Evolutionary conservation across 148 eudicot species (phyloP), one percentile per base, ranked within the genome.

Genomic region (Rheum nobile): DNA sequence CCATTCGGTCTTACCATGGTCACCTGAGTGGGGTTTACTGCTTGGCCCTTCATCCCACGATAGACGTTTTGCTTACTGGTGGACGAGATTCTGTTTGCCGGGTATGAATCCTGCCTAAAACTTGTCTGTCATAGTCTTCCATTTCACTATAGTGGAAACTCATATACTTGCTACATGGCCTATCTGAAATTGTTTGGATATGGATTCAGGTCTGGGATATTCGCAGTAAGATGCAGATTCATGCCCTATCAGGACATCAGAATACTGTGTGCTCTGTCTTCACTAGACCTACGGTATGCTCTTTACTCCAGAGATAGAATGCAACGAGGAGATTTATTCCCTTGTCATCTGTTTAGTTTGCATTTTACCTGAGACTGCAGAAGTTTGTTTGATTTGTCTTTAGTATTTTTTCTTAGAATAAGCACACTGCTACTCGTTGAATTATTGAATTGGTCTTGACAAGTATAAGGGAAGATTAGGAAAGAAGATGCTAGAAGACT

Each of bases 21-120:
- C 97, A 95, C 75, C 85, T 95, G 54, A 95, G 99, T 85, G 99
- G 99, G 55, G 99, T 95, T 37, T 95, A 95, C 75, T 92, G 97
- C 81, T 76, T 95, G 85, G 99, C 96, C 61, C 85, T 92, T 77
- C 99, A 95, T 86, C 99, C 99, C n/a, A 92, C 93, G 67, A 88
- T 95, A 72, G 96, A 95, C 78, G 72, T 95, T 83, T 85, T 95
- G 75, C 87, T 92, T 26, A 95, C 99, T 4, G 99, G 99, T 10
- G 99, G 97, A 31, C 97, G 99, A 71, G 99, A 95, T 88, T 95
- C 99, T 28, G 99, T 95, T 68, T 95, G 99, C 82, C 88, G 99
- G 85, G 99, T 95, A 85, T 54, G 83, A 41, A 59, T 19, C 70
- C 21, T 24, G 14, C 43, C 52, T 70, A 48, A 39, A 72, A 65